phyloP scores from a whole-genome alignment of 345 rosid genomes.

The Syzygium aromaticum region DNA sequence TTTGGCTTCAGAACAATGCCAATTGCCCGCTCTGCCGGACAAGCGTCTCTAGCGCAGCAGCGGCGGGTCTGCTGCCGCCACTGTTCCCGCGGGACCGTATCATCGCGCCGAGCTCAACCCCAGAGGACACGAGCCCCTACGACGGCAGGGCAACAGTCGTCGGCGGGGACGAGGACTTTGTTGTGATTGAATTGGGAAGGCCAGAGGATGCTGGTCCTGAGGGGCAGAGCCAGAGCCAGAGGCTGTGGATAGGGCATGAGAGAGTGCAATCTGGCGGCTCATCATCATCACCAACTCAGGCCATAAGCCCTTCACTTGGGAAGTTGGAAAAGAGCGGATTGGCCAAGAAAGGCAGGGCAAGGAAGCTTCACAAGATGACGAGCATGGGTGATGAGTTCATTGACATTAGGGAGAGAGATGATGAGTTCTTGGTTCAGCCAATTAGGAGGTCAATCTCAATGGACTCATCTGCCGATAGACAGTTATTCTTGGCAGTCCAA shows the following conservation, averaged over 20 bases:
- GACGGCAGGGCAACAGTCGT: background rate
- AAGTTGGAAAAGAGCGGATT: slow-evolving; percentile 25
- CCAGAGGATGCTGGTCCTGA: slow-evolving; percentile 4
- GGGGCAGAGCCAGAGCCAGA: slow-evolving; percentile 2
- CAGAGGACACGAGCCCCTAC: slow-evolving; percentile 28
- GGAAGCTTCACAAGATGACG: slow-evolving; percentile 36
- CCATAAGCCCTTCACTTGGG: slow-evolving; percentile 24
- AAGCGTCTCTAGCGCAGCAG: slow-evolving; percentile 35
- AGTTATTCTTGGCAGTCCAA: slow-evolving; percentile 50
- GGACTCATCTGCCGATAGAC: slow-evolving; percentile 74
- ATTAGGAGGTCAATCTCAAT: slow-evolving; percentile 80
- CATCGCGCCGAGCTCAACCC: slow-evolving; percentile 40
- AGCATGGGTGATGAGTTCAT: slow-evolving; percentile 95
- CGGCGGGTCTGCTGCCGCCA: background rate
- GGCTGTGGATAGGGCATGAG: slow-evolving; percentile 33
- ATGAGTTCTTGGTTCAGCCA: slow-evolving; percentile 56
- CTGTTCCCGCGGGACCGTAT: slow-evolving; percentile 19
- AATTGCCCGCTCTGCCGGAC: slow-evolving; percentile 89
- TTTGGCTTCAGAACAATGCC: slow-evolving; percentile 87
- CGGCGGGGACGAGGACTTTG: slow-evolving; percentile 51
- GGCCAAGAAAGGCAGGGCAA: slow-evolving; percentile 25
- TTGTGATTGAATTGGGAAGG: slow-evolving; percentile 59
- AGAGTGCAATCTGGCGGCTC: slow-evolving; percentile 20
- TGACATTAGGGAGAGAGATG: slow-evolving; percentile 41
- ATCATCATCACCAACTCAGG: background rate